These are phyloP conservation scores for Stromatinia cepivora DNA, from an alignment of 2,329 filamentous ascomycete genomes.

Conservation along the genomic window DNA sequence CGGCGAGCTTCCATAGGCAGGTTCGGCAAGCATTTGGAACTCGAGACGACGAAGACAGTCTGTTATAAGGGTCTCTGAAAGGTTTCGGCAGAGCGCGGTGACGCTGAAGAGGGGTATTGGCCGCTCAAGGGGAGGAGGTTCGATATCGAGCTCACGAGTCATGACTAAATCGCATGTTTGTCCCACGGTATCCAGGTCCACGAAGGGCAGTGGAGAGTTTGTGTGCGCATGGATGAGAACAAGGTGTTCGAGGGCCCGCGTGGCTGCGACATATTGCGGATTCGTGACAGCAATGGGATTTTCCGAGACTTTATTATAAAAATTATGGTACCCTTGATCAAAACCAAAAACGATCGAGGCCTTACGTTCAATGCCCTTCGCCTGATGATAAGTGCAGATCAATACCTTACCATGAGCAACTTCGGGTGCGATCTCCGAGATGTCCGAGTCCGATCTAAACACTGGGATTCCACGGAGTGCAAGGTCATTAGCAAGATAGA, in stretches of 20 bases:
- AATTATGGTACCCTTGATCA: slow-evolving; percentile 6
- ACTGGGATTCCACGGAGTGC: slow-evolving; percentile 9
- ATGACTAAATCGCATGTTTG: slow-evolving; percentile 12
- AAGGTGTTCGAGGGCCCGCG: slow-evolving; percentile 17
- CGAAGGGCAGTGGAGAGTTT: background rate
- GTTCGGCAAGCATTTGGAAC: slow-evolving; percentile 2
- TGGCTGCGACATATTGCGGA: slow-evolving; percentile 21
- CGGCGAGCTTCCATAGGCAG: background rate
- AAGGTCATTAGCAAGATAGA: slow-evolving; percentile 16
- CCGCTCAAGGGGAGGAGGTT: background rate
- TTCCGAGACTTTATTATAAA: background rate
- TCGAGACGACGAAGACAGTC: slow-evolving; percentile 16
- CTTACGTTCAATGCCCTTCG: slow-evolving; percentile 18
- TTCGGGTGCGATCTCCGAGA: slow-evolving; percentile 12
- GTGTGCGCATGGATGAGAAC: slow-evolving; percentile 11
- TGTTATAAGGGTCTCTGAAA: slow-evolving; percentile 20
- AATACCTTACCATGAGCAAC: slow-evolving; percentile 14
- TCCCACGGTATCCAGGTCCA: background rate
- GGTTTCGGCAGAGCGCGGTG: slow-evolving; percentile 10
- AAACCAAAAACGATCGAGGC: slow-evolving; percentile 15
- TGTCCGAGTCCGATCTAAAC: slow-evolving; percentile 21
- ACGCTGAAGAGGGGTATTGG: background rate
- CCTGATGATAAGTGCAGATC: slow-evolving; percentile 19
- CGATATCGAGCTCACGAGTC: background rate
- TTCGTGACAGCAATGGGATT: slow-evolving; percentile 18